Percentiles rank a stretch among this genome's conserved stretches.
Conservation (phyloP, 2,329 filamentous ascomycete genomes). For the Botrytis aclada region DNA sequence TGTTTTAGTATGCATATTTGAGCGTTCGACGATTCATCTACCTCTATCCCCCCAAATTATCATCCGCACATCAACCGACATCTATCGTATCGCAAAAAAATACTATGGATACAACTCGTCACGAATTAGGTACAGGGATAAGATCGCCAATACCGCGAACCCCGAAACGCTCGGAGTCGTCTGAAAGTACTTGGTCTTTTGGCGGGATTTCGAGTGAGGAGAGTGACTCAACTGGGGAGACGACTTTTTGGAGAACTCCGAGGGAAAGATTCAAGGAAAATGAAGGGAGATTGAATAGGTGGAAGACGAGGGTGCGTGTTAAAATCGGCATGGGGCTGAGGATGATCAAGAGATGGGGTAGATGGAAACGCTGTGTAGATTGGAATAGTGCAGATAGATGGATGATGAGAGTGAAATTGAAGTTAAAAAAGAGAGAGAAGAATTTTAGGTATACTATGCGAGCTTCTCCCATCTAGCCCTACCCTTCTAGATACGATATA, state of each 20-base stretch:
- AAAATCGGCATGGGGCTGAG: not conserved
- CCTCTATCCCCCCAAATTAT: not conserved
- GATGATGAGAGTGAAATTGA: not conserved
- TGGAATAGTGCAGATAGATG: not conserved
- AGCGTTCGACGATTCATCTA: not conserved
- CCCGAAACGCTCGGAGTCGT: not conserved
- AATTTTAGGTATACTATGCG: not conserved
- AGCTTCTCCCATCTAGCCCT: not conserved
- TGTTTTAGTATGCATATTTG: not conserved
- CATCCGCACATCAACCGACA: not conserved
- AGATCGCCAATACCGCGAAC: not conserved
- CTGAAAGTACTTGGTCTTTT: not conserved
- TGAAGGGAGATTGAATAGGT: not conserved
- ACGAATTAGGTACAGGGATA: not conserved
- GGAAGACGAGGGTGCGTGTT: not conserved
- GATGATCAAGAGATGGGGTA: not conserved
- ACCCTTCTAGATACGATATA: not conserved
- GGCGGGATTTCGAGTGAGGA: not conserved
- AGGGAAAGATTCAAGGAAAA: not conserved
- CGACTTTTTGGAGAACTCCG: conserved; percentile 1
- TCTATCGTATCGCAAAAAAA: not conserved
- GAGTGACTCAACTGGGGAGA: not conserved
- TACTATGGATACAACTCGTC: not conserved
- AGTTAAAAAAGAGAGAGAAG: not conserved
- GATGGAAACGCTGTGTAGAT: not conserved